phyloP scores from a whole-genome alignment of 371 early-diverging fungal genomes.

The Quaeritorhiza haematococci region DNA sequence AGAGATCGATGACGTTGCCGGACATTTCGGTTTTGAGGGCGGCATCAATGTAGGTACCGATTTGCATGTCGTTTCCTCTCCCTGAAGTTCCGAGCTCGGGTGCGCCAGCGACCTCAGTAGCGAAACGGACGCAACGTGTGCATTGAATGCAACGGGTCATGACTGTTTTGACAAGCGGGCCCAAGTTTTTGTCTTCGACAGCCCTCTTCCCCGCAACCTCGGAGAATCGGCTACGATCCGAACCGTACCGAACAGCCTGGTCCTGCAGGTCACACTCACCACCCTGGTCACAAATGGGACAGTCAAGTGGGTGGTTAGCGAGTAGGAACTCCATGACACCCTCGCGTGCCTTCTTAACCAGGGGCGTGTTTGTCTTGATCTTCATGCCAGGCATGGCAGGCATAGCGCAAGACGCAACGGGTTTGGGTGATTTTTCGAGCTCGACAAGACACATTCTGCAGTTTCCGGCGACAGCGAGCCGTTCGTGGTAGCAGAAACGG shows the following conservation, averaged over 20 bases:
- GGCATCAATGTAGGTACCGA: conserved; percentile 90
- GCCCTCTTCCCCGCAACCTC: conserved; percentile 89
- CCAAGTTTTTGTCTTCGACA: conserved; percentile 94
- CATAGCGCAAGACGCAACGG: conserved; percentile 94
- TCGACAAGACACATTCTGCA: conserved; percentile 99
- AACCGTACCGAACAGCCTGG: conserved; percentile 92
- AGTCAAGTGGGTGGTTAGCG: conserved; percentile 96
- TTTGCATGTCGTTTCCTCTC: conserved; percentile 96
- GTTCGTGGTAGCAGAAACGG: conserved; percentile 97
- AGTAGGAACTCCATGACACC: conserved; percentile 97
- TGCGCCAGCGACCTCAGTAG: conserved; percentile 96
- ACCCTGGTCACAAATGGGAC: conserved; percentile 98
- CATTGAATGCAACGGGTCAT: conserved; percentile 99
- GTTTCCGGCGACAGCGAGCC: conserved; percentile 94
- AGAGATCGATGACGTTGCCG: conserved; percentile 94
- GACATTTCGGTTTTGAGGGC: conserved; percentile 91
- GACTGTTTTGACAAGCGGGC: conserved; percentile 90
- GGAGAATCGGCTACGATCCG: conserved; percentile 85
- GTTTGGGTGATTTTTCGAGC: conserved; percentile 91
- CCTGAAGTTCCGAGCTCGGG: conserved; percentile 93
- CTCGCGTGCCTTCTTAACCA: conserved; percentile 96
- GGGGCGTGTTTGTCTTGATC: conserved; percentile 86
- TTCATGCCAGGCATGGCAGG: conserved; percentile 97
- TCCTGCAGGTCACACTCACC: conserved; percentile 98
- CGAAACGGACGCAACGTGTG: conserved; percentile 97